Evolutionary conservation across 768 basidiomycete species (phyloP).

Genomic region (Auricularia cornea): DNA sequence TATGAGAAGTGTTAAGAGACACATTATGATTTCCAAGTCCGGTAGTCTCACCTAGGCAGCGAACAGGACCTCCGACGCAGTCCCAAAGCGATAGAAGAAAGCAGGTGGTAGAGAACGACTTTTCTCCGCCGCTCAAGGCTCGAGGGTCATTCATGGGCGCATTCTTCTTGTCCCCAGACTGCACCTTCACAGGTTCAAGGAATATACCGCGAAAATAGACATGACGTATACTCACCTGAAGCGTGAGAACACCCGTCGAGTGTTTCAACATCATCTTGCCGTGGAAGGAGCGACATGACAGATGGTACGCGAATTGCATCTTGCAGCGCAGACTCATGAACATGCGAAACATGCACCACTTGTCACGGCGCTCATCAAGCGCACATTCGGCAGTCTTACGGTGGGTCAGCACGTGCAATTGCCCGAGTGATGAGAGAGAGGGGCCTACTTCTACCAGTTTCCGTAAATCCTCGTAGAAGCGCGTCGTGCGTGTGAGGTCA

Average conservation of each 20-base stretch:
- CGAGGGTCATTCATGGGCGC: not conserved
- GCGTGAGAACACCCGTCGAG: constrained; percentile 43
- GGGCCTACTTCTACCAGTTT: constrained; percentile 52
- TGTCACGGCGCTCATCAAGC: constrained; percentile 51
- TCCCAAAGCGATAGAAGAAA: constrained; percentile 94
- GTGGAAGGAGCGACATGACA: constrained; percentile 79
- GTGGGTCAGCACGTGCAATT: not conserved
- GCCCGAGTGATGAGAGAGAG: not conserved
- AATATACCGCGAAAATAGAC: too few relatives aligned
- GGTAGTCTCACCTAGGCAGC: constrained; percentile 77
- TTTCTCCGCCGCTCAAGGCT: too few relatives aligned
- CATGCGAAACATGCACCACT: constrained; percentile 83
- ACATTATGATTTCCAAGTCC: not conserved
- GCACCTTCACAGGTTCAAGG: not conserved
- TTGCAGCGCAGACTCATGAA: too few relatives aligned
- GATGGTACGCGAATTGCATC: constrained; percentile 76
- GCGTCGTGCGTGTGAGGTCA: constrained; percentile 51
- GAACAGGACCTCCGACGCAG: constrained; percentile 84
- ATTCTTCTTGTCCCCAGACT: not conserved
- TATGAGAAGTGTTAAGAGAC: constrained; percentile 14
- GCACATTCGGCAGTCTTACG: constrained; percentile 58
- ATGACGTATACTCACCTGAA: constrained; percentile 20
- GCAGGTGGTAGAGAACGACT: constrained; percentile 94
- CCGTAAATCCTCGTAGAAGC: constrained; percentile 55
- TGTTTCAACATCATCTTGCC: constrained; percentile 89